Base-by-base conservation (phyloP, 805 yeast genomes). In the Millerozyma acaciae region DNA sequence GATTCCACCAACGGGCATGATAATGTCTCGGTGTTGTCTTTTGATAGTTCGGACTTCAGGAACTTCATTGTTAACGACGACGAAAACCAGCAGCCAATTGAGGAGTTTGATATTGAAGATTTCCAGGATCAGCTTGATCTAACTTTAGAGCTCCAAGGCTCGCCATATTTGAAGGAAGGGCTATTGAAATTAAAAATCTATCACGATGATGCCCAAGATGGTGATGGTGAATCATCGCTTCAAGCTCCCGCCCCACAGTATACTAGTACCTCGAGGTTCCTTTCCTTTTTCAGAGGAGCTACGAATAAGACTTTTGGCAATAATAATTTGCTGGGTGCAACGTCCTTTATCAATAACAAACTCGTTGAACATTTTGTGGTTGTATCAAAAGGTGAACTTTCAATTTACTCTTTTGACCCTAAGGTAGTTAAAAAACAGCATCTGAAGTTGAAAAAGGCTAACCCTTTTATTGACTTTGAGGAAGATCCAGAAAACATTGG, bases 131-230 rank as follows among this genome's bases (percentile, higher is more conserved):
- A 69, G 20, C 70, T 68, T 37, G 87, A 81, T 53, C 66, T 74
- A 42, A 74, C 73, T 23, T 61, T 81, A 37, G 88, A 80, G 47
- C 62, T 77, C 28, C 70, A 70, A 33, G 90, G 90, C 1, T 78
- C 89, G 1, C 90, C 93, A 1, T 83, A 85, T 76, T 68, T 79
- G 36, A 80, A 83, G 50, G 90, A 83, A 57, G 90, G 93, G 1
- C 48, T 83, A 22, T 62, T 79, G 43, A 65, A 72, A 41, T 54
- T 64, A 45, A 58, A 55, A 37, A 55, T 63, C 17, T 42, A 53
- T 34, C 55, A 63, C 40, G 57, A 65, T 47, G 70, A 62, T 44
- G 55, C 52, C 44, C 55, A 55, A 16, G 70, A 65, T 44, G 46
- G 45, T 31, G 40, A 38, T 20, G 26, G 34, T 23, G 35, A 40